Evolutionary conservation across 257 asterid genomes (phyloP).

Genomic region (Przewalskia tangutica): DNA sequence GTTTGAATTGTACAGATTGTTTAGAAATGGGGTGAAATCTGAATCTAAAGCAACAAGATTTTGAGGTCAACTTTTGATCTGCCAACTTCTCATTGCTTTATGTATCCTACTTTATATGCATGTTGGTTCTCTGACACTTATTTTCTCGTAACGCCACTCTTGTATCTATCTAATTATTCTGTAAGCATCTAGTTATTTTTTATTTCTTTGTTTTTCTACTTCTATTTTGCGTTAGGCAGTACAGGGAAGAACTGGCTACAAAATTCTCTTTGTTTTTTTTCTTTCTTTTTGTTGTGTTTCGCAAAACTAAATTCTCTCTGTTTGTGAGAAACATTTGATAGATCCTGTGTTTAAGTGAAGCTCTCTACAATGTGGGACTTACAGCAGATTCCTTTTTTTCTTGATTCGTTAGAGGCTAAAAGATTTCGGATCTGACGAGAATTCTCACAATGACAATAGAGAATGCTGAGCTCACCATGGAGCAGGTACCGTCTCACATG

Average conservation of each 20-base stretch:
- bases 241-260: no score
- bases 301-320: not conserved
- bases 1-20: not conserved
- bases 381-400: not conserved
- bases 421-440: conserved; percentile 20
- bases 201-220: no score
- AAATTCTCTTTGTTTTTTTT: not conserved
- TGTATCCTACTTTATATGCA: not conserved
- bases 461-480: conserved; percentile 49
- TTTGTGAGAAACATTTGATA: not conserved
- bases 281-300: not conserved
- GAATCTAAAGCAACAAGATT: not conserved
- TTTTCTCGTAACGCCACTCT: not conserved
- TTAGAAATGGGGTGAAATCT: not conserved
- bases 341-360: not conserved
- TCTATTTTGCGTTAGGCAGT: no score
- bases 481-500: conserved; percentile 26
- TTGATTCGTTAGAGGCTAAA: not conserved
- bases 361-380: not conserved
- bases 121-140: not conserved
- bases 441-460: conserved; percentile 23
- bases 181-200: not conserved
- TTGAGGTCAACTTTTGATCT: not conserved
- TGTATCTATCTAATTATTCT: not conserved
- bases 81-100: not conserved